Evolutionary conservation across 768 basidiomycete genomes (phyloP).

Genomic region (Tricholoma terreum): DNA sequence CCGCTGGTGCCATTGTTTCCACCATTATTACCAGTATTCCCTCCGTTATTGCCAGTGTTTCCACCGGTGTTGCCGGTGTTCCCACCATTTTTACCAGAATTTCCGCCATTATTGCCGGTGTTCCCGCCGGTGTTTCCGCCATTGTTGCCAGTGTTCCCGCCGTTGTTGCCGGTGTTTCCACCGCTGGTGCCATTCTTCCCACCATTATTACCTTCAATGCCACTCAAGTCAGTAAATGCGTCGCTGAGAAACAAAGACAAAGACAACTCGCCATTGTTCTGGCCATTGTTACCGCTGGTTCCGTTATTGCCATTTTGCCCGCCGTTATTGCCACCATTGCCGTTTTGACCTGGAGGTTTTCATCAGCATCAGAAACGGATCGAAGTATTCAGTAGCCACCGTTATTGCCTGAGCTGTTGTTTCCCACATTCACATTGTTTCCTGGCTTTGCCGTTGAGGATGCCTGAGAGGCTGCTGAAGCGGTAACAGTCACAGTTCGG

Average conservation of each 20-base stretch:
- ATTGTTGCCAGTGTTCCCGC: slow-evolving; percentile 2
- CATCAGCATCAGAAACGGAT: background rate
- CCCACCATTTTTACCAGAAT: slow-evolving; percentile 3
- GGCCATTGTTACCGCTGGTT: slow-evolving; percentile 3
- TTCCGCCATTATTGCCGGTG: background rate
- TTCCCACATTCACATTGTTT: slow-evolving; percentile 9
- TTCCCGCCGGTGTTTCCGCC: background rate
- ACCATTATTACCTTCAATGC: slow-evolving; percentile 13
- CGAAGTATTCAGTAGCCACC: background rate
- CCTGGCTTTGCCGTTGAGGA: slow-evolving; percentile 16
- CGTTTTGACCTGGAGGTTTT: background rate
- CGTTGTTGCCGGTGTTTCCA: background rate
- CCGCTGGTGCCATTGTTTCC: slow-evolving; percentile 3
- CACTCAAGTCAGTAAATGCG: background rate
- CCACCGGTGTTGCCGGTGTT: slow-evolving; percentile 2
- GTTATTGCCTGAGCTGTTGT: slow-evolving; percentile 9
- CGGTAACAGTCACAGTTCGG: slow-evolving; percentile 36
- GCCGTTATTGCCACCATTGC: slow-evolving; percentile 1
- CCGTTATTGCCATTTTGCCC: background rate
- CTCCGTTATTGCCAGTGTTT: slow-evolving; percentile 5
- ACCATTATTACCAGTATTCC: slow-evolving; percentile 9
- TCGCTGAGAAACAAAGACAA: background rate
- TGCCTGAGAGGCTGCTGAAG: slow-evolving; percentile 22
- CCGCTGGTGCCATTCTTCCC: slow-evolving; percentile 7
- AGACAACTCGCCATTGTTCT: slow-evolving; percentile 11